Evolutionary conservation across 2,329 filamentous ascomycete genomes (phyloP).

Genomic region (Zymoseptoria brevis): DNA sequence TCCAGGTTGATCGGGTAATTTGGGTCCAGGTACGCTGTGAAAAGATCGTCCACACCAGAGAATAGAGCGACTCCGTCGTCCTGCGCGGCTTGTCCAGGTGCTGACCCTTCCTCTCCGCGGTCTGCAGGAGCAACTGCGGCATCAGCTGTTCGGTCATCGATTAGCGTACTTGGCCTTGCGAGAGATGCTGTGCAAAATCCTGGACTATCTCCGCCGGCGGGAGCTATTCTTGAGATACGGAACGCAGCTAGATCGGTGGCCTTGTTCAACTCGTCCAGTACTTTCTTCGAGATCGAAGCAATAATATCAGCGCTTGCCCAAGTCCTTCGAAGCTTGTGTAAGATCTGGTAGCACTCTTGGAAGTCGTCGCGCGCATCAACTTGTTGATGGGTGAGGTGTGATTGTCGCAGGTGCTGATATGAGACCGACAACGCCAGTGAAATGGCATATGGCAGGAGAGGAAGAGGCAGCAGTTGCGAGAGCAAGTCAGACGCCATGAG

Average conservation of each 20-base stretch:
- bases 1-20: slow-evolving; percentile 29
- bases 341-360: slow-evolving; percentile 36
- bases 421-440: slow-evolving; percentile 49
- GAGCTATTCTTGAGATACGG: slow-evolving; percentile 15
- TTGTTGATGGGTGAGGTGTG: slow-evolving; percentile 41
- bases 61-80: slow-evolving; percentile 20
- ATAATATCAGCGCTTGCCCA: slow-evolving; percentile 43
- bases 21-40: slow-evolving; percentile 28
- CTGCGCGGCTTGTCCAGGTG: background rate
- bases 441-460: slow-evolving; percentile 49
- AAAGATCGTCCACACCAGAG: slow-evolving; percentile 29
- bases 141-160: slow-evolving; percentile 8
- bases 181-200: slow-evolving; percentile 16
- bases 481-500: slow-evolving; percentile 41
- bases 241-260: slow-evolving; percentile 22
- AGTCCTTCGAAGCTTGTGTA: slow-evolving; percentile 37
- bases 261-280: slow-evolving; percentile 25
- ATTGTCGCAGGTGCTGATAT: slow-evolving; percentile 49
- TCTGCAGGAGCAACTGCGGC: background rate
- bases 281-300: slow-evolving; percentile 30
- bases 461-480: slow-evolving; percentile 43
- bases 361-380: slow-evolving; percentile 40
- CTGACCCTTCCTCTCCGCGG: background rate
- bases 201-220: slow-evolving; percentile 9
- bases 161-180: slow-evolving; percentile 14